phyloP scores from a whole-genome alignment of 1,139 yeast species.

The Zygosaccharomyces sapae region DNA sequence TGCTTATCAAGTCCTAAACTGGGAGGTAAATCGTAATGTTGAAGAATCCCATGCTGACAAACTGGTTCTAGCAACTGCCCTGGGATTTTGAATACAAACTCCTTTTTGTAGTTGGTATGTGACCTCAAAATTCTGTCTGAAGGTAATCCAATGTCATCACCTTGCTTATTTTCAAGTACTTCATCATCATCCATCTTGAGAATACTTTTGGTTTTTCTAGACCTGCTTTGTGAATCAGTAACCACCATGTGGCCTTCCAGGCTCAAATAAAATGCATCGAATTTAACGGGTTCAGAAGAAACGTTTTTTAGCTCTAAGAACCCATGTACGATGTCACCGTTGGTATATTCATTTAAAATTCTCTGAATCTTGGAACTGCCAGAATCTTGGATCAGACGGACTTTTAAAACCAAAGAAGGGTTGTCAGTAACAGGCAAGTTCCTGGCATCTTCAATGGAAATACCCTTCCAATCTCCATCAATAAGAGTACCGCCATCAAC shows the following conservation, averaged over 20 bases:
- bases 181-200: slow-evolving; percentile 40
- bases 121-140: slow-evolving; percentile 51
- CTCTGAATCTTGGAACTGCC: slow-evolving; percentile 36
- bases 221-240: slow-evolving; percentile 30
- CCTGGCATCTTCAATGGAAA: slow-evolving; percentile 38
- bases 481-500: background rate
- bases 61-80: slow-evolving; percentile 51
- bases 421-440: slow-evolving; percentile 33
- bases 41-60: slow-evolving; percentile 52
- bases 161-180: slow-evolving; percentile 48
- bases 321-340: slow-evolving; percentile 55
- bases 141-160: slow-evolving; percentile 49
- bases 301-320: slow-evolving; percentile 47
- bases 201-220: slow-evolving; percentile 29
- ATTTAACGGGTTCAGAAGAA: slow-evolving; percentile 42
- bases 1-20: slow-evolving; percentile 53
- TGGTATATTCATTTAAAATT: slow-evolving; percentile 45
- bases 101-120: slow-evolving; percentile 52
- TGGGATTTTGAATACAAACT: slow-evolving; percentile 62
- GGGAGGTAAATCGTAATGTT: slow-evolving; percentile 62
- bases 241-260: slow-evolving; percentile 46
- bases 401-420: slow-evolving; percentile 35
- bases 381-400: slow-evolving; percentile 38
- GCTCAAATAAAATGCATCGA: slow-evolving; percentile 56
- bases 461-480: slow-evolving; percentile 10